Conservation (phyloP, 371 early-diverging fungal genomes). For the Mortierella sp. region DNA sequence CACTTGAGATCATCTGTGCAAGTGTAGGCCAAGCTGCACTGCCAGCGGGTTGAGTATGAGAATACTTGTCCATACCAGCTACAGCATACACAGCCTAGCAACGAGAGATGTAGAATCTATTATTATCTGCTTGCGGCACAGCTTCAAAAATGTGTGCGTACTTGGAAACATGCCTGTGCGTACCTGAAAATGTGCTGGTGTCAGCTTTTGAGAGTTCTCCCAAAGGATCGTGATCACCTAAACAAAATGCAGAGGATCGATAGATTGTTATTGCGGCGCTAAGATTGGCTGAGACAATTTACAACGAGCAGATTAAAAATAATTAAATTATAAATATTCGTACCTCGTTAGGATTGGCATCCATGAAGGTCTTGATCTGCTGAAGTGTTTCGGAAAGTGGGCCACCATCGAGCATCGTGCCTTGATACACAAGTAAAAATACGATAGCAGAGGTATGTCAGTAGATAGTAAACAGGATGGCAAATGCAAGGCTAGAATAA, state of each 20-base stretch:
- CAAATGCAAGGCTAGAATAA: background rate
- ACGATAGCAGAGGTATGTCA: background rate
- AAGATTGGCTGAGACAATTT: too few species aligned
- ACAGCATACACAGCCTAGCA: constrained; percentile 62
- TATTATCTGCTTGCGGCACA: background rate
- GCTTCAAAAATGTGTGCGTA: background rate
- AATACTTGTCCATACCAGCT: constrained; percentile 73
- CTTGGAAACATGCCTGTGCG: background rate
- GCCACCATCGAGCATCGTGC: constrained; percentile 70
- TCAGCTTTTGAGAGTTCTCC: constrained; percentile 71
- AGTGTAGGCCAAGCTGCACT: constrained; percentile 81
- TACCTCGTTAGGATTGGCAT: constrained; percentile 74
- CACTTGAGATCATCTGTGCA: constrained; percentile 69
- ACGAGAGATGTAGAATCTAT: background rate
- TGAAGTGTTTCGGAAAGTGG: constrained; percentile 64
- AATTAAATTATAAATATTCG: background rate
- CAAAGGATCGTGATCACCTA: constrained; percentile 76
- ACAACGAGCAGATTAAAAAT: too few species aligned
- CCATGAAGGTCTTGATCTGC: constrained; percentile 68
- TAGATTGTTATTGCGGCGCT: background rate
- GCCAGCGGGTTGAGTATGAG: constrained; percentile 60
- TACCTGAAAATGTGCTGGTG: constrained; percentile 63
- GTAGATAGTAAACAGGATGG: background rate
- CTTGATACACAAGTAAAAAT: constrained; percentile 3
- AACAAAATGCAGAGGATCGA: background rate